A percentile compares a stretch with the other conserved stretches of the same genome.
Evolutionary conservation across 2,329 filamentous ascomycete genomes (phyloP).

Genomic region (Tolypocladium album): DNA sequence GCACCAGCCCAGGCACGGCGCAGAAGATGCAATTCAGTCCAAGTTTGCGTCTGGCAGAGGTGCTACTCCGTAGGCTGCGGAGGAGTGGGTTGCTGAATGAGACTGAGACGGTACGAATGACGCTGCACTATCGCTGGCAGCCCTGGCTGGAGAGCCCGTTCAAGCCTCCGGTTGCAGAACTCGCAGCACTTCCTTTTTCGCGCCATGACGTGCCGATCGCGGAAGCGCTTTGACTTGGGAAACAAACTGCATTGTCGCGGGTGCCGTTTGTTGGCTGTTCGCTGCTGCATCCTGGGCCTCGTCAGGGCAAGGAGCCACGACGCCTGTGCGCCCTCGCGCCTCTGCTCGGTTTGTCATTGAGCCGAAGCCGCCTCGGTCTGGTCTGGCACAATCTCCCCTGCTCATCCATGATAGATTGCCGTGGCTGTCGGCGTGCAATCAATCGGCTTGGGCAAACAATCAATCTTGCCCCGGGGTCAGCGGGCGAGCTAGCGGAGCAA

Average conservation of each 20-base stretch:
- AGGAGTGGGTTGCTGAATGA: not conserved
- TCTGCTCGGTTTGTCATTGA: not conserved
- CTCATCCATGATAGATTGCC: not conserved
- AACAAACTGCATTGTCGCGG: not conserved
- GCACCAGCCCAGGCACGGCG: not conserved
- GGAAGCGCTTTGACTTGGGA: not conserved
- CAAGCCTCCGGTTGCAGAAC: not conserved
- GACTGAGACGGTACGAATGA: not conserved
- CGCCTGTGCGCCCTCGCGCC: not conserved
- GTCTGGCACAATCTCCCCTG: not conserved
- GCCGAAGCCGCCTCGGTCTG: not conserved
- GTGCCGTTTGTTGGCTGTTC: not conserved
- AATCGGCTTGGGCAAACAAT: not conserved
- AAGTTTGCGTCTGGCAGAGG: not conserved
- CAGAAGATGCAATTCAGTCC: not conserved
- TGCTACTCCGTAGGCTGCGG: not conserved
- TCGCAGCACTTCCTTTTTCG: not conserved
- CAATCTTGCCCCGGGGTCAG: not conserved
- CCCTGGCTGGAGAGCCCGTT: not conserved
- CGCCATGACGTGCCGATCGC: conserved; percentile 2
- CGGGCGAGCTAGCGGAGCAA: not conserved
- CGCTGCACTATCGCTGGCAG: not conserved
- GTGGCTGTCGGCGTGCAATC: not conserved
- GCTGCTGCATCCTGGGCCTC: not conserved
- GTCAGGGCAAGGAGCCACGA: not conserved